phyloP scores from a whole-genome alignment of 2,329 filamentous ascomycete species.

The Plenodomus tracheiphilus region DNA sequence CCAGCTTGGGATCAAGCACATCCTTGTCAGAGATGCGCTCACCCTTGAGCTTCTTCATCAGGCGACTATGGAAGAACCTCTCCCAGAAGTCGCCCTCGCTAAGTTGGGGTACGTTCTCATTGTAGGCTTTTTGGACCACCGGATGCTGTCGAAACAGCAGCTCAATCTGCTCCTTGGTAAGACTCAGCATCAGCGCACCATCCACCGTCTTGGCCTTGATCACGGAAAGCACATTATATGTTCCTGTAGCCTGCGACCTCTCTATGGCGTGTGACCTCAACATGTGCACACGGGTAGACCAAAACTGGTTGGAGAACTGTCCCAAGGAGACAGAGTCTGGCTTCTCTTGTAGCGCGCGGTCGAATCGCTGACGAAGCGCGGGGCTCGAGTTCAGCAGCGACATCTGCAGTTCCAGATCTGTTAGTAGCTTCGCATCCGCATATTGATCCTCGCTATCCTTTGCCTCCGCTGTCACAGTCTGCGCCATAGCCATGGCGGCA shows the following conservation, averaged over 20 bases:
- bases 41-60: slow-evolving; percentile 89
- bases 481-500: slow-evolving; percentile 77
- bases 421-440: slow-evolving; percentile 76
- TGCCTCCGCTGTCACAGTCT: slow-evolving; percentile 57
- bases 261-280: slow-evolving; percentile 91
- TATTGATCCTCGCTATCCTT: slow-evolving; percentile 67
- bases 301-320: slow-evolving; percentile 90
- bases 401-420: slow-evolving; percentile 81
- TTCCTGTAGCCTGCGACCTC: slow-evolving; percentile 79
- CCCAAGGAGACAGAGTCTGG: slow-evolving; percentile 78
- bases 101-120: slow-evolving; percentile 81
- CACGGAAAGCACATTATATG: slow-evolving; percentile 91
- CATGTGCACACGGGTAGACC: slow-evolving; percentile 84
- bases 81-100: slow-evolving; percentile 87
- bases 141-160: slow-evolving; percentile 93
- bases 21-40: slow-evolving; percentile 82
- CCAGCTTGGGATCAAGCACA: slow-evolving; percentile 75
- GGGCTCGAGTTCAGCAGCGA: slow-evolving; percentile 82
- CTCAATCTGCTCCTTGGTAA: slow-evolving; percentile 89
- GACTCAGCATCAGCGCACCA: slow-evolving; percentile 71
- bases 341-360: slow-evolving; percentile 80
- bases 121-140: slow-evolving; percentile 84
- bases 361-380: slow-evolving; percentile 78
- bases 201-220: slow-evolving; percentile 80
- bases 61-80: slow-evolving; percentile 85